These are phyloP conservation scores for Neoscytalidium dimidiatum DNA, from an alignment of 2,329 filamentous ascomycete genomes.

Conservation along the genomic window DNA sequence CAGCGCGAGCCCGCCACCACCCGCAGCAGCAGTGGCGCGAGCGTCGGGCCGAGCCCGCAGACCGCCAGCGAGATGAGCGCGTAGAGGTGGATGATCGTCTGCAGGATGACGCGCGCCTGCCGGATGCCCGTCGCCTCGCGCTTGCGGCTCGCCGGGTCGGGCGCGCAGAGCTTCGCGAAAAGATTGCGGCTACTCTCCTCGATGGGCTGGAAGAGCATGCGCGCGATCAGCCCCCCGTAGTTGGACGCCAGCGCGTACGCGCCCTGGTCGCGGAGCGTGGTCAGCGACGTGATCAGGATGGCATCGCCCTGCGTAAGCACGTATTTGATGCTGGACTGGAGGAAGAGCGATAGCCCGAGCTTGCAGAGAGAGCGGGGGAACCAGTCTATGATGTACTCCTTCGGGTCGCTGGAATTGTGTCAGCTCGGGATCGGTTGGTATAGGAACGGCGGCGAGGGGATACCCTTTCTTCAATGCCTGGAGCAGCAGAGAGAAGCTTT, in stretches of 20 bases:
- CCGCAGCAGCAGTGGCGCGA: slow-evolving; percentile 71
- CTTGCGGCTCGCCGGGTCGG: slow-evolving; percentile 21
- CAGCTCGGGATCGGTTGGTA: background rate
- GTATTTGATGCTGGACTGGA: slow-evolving; percentile 90
- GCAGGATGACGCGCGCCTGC: slow-evolving; percentile 56
- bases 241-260: slow-evolving; percentile 93
- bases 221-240: slow-evolving; percentile 82
- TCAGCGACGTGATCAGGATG: slow-evolving; percentile 77
- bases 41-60: slow-evolving; percentile 70
- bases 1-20: slow-evolving; percentile 78
- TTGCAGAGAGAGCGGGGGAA: slow-evolving; percentile 72
- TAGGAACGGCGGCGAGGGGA: slow-evolving; percentile 22
- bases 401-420: background rate
- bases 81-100: slow-evolving; percentile 71
- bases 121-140: slow-evolving; percentile 24
- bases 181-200: slow-evolving; percentile 91
- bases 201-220: slow-evolving; percentile 89
- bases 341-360: slow-evolving; percentile 78
- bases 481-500: slow-evolving; percentile 70
- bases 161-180: slow-evolving; percentile 76
- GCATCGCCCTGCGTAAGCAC: slow-evolving; percentile 93
- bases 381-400: slow-evolving; percentile 25
- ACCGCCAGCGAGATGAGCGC: slow-evolving; percentile 70
- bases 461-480: slow-evolving; percentile 47
- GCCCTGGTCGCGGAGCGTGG: slow-evolving; percentile 79